Conservation (phyloP, 2,329 filamentous ascomycete genomes). For the Colletotrichum kahawae region DNA sequence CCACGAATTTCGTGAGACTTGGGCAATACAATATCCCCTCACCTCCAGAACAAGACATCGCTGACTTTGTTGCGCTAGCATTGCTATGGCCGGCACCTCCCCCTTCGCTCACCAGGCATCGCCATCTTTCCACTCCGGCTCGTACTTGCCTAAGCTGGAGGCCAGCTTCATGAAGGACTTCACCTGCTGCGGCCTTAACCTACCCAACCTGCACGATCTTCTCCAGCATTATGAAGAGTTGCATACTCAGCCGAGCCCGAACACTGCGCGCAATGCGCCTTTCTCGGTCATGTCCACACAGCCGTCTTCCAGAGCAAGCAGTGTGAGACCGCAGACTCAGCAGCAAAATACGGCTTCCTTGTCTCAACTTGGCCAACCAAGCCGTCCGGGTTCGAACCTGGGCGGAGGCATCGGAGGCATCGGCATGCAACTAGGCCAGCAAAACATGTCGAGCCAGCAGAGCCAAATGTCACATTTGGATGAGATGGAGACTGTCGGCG, state of each 20-base stretch:
- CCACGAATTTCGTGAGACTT: neutral
- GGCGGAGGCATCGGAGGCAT: conserved; percentile 19
- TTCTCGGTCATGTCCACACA: conserved; percentile 31
- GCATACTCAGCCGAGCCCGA: conserved; percentile 73
- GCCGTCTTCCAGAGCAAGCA: conserved; percentile 15
- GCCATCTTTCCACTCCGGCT: conserved; percentile 96
- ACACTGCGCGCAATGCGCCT: conserved; percentile 42
- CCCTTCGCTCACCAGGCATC: conserved; percentile 82
- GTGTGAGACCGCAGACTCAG: conserved; percentile 18
- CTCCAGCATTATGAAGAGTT: conserved; percentile 96
- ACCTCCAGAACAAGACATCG: neutral
- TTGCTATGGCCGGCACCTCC: conserved; percentile 96
- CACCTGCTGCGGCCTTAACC: conserved; percentile 87
- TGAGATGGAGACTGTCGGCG: conserved; percentile 85
- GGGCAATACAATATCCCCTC: neutral
- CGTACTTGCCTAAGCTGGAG: conserved; percentile 94
- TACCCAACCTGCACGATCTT: conserved; percentile 92
- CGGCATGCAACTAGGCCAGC: conserved; percentile 35
- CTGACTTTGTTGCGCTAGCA: conserved; percentile 56
- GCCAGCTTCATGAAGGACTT: conserved; percentile 98
- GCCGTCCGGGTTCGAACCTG: conserved; percentile 9
- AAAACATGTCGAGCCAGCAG: conserved; percentile 33
- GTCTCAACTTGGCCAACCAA: conserved; percentile 19
- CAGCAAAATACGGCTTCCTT: conserved; percentile 16
- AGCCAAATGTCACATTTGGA: conserved; percentile 54